Evolutionary conservation across 768 basidiomycete genomes (phyloP), one percentile per base, ranked within the genome.

Genomic region (Boletus subparvulus): DNA sequence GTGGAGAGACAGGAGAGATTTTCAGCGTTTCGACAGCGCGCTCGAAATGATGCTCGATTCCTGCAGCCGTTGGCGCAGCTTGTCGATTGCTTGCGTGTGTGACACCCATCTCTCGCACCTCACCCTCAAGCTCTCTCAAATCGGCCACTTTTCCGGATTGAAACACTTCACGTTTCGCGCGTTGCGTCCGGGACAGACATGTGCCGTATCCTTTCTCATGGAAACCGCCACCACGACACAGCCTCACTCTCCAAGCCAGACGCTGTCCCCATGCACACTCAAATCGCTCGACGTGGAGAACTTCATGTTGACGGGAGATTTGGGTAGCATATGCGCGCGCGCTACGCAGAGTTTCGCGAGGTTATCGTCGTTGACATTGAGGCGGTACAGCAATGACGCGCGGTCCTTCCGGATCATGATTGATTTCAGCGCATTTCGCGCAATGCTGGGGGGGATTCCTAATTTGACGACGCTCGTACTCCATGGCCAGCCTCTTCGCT

Each of bases 1-100:
- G 14, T 70, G 69, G 69, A 66, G 56, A 47, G 70, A 70, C 39
- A 70, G 69, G 47, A 56, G 57, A n/a, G 69, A 71, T 5, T 72
- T 68, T 40, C 69, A 72, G 46, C 56, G 65, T 8, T 71, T 70
- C 43, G 71, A 72, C 36, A 40, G 48, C 30, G 65, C 62, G 37
- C 55, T 70, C 21, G 66, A 66, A 49, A 54, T 46, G 40, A 61
- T 70, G 44, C 66, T 70, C 13, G 64, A 65, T 21, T 71, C 69
- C 30, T 50, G 54, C 9, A 55, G 58, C 33, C 66, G 68, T 12
- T 70, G 69, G 69, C 71, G 69, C 44, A 64, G 65, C 47, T 50
- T 70, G 26, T 62, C 61, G 19, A 58, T 70, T n/a, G 60, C 61
- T 41, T 53, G 44, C 37, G 56, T 72, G 36, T 70, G 69, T 36